Evolutionary conservation across 2,329 filamentous ascomycete species (phyloP).

Genomic region (Aspergillus unguis): DNA sequence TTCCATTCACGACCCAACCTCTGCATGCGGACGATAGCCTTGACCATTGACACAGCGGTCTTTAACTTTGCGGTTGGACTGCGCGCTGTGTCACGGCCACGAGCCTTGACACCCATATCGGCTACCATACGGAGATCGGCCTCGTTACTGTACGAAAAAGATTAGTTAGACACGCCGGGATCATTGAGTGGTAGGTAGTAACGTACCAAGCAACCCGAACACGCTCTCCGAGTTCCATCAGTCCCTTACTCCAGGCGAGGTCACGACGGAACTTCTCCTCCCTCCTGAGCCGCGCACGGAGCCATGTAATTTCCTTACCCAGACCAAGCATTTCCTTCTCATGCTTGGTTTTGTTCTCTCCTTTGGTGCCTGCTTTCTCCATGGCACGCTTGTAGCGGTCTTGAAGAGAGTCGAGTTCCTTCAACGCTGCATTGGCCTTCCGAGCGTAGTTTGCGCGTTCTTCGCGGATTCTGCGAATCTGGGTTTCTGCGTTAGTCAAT

Average conservation of each 20-base stretch:
- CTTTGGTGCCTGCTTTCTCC: conserved; percentile 42
- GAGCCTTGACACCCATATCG: conserved; percentile 67
- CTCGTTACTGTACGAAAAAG: conserved; percentile 66
- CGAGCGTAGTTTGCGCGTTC: conserved; percentile 43
- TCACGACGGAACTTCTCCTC: conserved; percentile 78
- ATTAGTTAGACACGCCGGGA: conserved; percentile 24
- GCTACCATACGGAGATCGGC: conserved; percentile 82
- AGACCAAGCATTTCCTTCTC: conserved; percentile 74
- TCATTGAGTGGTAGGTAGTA: conserved; percentile 5
- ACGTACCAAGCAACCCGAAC: conserved; percentile 72
- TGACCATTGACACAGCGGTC: conserved; percentile 41
- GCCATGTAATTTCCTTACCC: conserved; percentile 84
- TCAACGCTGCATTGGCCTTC: conserved; percentile 39
- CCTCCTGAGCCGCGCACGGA: conserved; percentile 74
- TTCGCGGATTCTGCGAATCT: conserved; percentile 61
- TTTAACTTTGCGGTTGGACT: conserved; percentile 42
- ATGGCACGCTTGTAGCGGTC: conserved; percentile 63
- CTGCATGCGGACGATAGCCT: conserved; percentile 46
- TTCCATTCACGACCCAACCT: conserved; percentile 45
- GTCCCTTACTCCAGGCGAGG: conserved; percentile 81
- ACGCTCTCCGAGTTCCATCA: conserved; percentile 74
- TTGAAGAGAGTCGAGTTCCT: conserved; percentile 47
- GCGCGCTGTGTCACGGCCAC: conserved; percentile 29
- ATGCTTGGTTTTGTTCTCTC: conserved; percentile 45
- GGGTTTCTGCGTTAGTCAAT: conserved; percentile 54